Base-by-base conservation (phyloP, 2,329 filamentous ascomycete species). In the Colletotrichum gloeosporioides region DNA sequence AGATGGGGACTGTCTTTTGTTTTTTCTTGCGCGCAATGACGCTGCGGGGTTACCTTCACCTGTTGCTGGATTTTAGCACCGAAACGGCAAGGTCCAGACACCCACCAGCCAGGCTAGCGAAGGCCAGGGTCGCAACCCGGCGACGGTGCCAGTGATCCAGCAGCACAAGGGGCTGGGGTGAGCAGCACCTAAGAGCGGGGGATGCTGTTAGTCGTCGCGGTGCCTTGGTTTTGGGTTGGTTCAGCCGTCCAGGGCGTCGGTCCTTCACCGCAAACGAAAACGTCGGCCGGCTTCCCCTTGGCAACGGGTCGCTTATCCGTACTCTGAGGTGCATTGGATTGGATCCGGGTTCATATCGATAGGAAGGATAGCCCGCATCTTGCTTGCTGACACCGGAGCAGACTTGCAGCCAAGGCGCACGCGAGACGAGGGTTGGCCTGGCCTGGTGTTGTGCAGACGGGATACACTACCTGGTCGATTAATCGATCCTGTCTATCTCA, bases 71-170 rank as follows among this genome's bases (percentile, higher is more conserved):
- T 27, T 34, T 36, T 22, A 63, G 36, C 49, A 13, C 69, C 22
- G 12, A 62, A 16, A 31, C 31, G 59, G 64, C 53, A 53, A n/a
- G 22, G 44, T n/a, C 27, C 62, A 49, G 59, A 53, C 18, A 36
- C 34, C 29, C 18, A 64, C 59, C 59, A 65, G 63, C 63, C 32
- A n/a, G 34, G 29, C 39, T 39, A 34, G 29, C 8, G 18, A 63
- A 25, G 49, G 64, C 70, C 73, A 76, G 74, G 64, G 74, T 76
- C 57, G 70, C 71, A 73, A 73, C 70, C 73, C 70, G 73, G 44
- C 70, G 34, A 25, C 59, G 70, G 70, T 65, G 57, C 34, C 70
- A 49, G 73, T 71, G 68, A 44, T 55, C 13, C 61, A 31, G 6
- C 22, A n/a, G 73, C 29, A 73, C 70, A 69, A 73, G 74, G 74